Percentiles rank a stretch among this genome's conserved stretches.
Evolutionary conservation across 202 grass and related monocot species (phyloP).

Genomic region (Zizania palustris): DNA sequence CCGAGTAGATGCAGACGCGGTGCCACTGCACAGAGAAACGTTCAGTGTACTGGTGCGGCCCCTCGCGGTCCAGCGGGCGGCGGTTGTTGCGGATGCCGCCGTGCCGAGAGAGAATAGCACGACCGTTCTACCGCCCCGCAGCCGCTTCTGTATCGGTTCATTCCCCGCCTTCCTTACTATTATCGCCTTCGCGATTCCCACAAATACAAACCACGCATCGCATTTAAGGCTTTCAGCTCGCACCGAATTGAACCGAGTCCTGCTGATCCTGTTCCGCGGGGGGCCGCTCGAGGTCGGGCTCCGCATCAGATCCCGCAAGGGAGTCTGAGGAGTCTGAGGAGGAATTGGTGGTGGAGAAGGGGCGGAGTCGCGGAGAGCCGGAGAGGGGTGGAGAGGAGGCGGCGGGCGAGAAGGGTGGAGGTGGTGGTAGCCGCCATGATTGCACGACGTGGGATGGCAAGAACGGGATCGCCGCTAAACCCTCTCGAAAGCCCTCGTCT

Average conservation of each 20-base stretch:
- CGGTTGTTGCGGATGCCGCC: conserved; percentile 96
- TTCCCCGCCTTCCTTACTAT: conserved; percentile 86
- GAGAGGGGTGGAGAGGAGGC: conserved; percentile 47
- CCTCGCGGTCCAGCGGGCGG: conserved; percentile 72
- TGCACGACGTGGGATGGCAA: conserved; percentile 4
- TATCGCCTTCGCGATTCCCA: conserved; percentile 58
- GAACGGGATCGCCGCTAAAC: conserved; percentile 32
- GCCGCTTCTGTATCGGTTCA: conserved; percentile 65
- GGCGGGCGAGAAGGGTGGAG: conserved; percentile 57
- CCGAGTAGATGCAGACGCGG: conserved; percentile 71
- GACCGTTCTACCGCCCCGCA: conserved; percentile 59
- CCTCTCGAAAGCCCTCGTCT: conserved; percentile 55
- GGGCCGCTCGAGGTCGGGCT: conserved; percentile 23
- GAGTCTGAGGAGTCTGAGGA: conserved; percentile 13
- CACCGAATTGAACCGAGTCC: neutral
- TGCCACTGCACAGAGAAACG: conserved; percentile 97
- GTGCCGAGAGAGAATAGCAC: conserved; percentile 80
- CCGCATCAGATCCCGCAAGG: conserved; percentile 28
- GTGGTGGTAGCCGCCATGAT: conserved; percentile 62
- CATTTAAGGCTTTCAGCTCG: neutral
- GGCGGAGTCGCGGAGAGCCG: conserved; percentile 36
- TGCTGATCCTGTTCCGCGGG: conserved; percentile 27
- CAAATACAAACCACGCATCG: neutral
- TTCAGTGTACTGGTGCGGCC: conserved; percentile 71
- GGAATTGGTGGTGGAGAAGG: conserved; percentile 36